phyloP scores from a whole-genome alignment of 2,329 filamentous ascomycete species.

The Hymenoscyphus infarciens region DNA sequence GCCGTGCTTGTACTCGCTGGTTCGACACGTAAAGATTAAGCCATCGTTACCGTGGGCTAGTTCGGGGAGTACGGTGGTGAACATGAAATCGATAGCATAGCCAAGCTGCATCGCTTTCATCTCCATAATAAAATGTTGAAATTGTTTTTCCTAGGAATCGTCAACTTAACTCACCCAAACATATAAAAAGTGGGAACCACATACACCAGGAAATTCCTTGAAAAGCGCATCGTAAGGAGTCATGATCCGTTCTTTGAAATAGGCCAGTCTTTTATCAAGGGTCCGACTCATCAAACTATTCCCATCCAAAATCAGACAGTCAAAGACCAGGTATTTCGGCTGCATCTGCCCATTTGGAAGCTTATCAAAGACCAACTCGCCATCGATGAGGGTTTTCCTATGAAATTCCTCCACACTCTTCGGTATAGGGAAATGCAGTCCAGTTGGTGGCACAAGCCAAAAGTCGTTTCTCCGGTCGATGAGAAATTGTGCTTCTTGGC shows the following conservation, averaged over 20 bases:
- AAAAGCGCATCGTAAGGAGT: constrained; percentile 64
- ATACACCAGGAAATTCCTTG: constrained; percentile 57
- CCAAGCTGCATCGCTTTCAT: constrained; percentile 87
- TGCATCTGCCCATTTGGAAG: constrained; percentile 62
- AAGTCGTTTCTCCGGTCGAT: constrained; percentile 99
- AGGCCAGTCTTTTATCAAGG: constrained; percentile 83
- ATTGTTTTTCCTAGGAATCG: constrained; percentile 50
- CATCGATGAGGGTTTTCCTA: constrained; percentile 78
- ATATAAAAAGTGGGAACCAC: neutral
- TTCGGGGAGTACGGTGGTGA: constrained; percentile 76
- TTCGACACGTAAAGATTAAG: constrained; percentile 94
- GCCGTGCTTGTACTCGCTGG: constrained; percentile 79
- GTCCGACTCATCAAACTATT: constrained; percentile 73
- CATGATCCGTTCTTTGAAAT: constrained; percentile 76
- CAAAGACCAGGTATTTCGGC: constrained; percentile 87
- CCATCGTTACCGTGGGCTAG: constrained; percentile 94
- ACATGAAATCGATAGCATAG: constrained; percentile 91
- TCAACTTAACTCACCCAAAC: neutral
- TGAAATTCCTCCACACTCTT: constrained; percentile 67
- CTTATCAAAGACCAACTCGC: constrained; percentile 87
- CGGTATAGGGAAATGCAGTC: constrained; percentile 76
- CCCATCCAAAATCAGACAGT: constrained; percentile 80
- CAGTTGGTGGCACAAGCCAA: constrained; percentile 69
- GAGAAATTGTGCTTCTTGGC: constrained; percentile 74
- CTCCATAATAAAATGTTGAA: constrained; percentile 75